phyloP scores from a whole-genome alignment of 2,329 filamentous ascomycete species.

The Zymoseptoria ardabiliae region DNA sequence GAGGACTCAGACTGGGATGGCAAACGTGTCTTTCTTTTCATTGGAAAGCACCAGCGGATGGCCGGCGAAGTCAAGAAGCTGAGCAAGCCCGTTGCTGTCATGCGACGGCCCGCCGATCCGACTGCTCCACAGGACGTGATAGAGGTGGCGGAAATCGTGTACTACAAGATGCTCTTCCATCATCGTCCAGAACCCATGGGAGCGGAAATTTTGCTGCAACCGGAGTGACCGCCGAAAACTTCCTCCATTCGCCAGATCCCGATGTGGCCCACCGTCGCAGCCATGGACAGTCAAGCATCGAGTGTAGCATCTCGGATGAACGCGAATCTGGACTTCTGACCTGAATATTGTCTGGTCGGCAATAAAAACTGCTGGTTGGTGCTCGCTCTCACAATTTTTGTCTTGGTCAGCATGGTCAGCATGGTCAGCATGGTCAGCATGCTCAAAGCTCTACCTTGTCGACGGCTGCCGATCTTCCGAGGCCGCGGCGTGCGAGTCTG shows the following conservation, averaged over 20 bases:
- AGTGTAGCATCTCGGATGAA: no score
- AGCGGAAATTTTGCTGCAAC: no score
- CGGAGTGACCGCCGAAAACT: no score
- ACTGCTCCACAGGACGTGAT: conserved; percentile 46
- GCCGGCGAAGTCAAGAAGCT: conserved; percentile 87
- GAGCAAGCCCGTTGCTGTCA: conserved; percentile 67
- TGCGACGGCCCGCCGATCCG: conserved; percentile 45
- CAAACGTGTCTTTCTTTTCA: conserved; percentile 80
- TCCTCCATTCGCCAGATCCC: no score
- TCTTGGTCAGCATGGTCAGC: neutral
- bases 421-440: neutral
- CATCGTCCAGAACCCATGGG: conserved; percentile 76
- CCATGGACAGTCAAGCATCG: no score
- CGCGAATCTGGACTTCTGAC: no score
- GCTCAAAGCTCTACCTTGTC: neutral
- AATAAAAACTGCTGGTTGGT: neutral
- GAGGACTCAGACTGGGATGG: conserved; percentile 65
- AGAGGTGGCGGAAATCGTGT: conserved; percentile 81
- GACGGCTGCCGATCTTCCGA: neutral
- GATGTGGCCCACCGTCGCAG: no score
- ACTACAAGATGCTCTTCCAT: conserved; percentile 79
- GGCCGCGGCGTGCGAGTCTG: neutral
- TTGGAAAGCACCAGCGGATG: conserved; percentile 82
- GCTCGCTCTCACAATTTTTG: neutral
- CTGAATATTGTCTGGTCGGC: no score